Base-by-base conservation (phyloP, 2,329 filamentous ascomycete species). In the Hyphodiscus sp. region DNA sequence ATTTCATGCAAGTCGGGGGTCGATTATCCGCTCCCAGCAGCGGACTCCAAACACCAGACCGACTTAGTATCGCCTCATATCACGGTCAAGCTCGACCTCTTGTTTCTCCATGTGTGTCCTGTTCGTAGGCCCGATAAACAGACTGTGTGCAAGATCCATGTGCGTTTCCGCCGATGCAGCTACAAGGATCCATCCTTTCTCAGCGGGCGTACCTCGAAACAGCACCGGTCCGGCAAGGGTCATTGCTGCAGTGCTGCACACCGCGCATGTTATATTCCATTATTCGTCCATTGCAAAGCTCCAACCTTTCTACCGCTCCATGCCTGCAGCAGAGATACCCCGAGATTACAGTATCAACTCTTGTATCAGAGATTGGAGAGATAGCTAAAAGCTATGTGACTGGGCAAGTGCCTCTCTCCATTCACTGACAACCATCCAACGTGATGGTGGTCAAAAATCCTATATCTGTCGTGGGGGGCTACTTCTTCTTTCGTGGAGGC, bases 371-470 rank as follows among this genome's bases (percentile, higher is more conserved):
- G 55, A 56, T 52, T 55, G 50, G 55, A 38, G 33, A 61, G 58
- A 62, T 61, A 59, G 53, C 60, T 50, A 46, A 42, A 50, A 51
- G 60, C 52, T 56, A 44, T 45, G 23, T 58, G 50, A 62, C 54
- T 58, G 51, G n/a, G 58, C 50, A 54, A 44, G 38, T 41, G 41
- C 2, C 11, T 9, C 42, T 48, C 46, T 38, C 50, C 45, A 50
- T 43, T 50, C 50, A 53, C 50, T 55, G 52, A 45, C 47, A 51
- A 43, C 44, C 18, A 45, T 33, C 33, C 42, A 44, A 19, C 29
- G 33, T 3, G 3, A 49, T 49, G 20, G 29, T 20, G 46, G 33
- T 41, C 47, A 41, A 49, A 15, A 20, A 46, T 41, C 51, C 42
- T 58, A 58, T 57, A 58, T 53, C 50, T 49, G 49, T 53, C 41